Percentiles rank a stretch among this genome's conserved stretches.
Evolutionary conservation across 169 alveolate species (phyloP).

Genomic region (Eimeria maxima): DNA sequence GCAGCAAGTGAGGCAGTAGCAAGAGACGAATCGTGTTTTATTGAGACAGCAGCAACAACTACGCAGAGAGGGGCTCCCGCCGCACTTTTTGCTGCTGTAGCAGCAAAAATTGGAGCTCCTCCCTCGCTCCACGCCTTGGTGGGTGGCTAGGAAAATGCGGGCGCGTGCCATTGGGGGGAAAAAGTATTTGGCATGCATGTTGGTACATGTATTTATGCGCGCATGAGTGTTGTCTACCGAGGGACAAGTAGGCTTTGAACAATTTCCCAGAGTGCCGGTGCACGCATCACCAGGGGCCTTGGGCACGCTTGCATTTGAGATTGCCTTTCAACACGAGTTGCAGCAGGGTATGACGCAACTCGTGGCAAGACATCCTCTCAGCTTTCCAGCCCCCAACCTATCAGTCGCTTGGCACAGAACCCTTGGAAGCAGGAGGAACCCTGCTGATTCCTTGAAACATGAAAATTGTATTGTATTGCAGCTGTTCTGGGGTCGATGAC

Average conservation of each 20-base stretch:
- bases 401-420: not conserved
- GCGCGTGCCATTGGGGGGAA: not conserved
- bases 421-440: not conserved
- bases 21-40: no score
- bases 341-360: not conserved
- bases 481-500: no score
- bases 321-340: not conserved
- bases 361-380: not conserved
- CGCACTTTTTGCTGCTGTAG: no score
- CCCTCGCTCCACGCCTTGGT: no score
- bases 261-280: not conserved
- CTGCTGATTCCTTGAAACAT: no score
- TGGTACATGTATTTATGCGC: not conserved
- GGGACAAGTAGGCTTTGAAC: no score
- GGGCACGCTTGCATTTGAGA: not conserved
- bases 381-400: not conserved
- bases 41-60: no score
- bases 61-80: no score
- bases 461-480: no score
- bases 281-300: not conserved
- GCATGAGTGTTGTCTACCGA: not conserved
- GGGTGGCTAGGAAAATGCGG: no score
- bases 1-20: no score
- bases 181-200: not conserved
- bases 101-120: no score